These are phyloP conservation scores for Penstemon davidsonii DNA, from an alignment of 257 asterid genomes.

Conservation along the genomic window DNA sequence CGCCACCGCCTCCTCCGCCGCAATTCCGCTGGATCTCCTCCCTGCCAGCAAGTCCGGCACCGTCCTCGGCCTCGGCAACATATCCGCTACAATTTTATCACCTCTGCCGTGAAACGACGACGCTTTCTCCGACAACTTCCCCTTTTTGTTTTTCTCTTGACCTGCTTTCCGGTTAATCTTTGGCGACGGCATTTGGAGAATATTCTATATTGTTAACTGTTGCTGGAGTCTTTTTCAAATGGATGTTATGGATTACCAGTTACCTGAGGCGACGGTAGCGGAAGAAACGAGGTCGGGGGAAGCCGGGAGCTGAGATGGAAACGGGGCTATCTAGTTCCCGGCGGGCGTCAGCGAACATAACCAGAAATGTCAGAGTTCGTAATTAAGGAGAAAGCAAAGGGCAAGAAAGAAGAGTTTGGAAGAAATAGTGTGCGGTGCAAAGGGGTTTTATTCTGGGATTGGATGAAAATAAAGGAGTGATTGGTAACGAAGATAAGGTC, in stretches of 20 bases:
- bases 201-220: neutral
- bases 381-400: neutral
- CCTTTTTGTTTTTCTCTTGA: conserved; percentile 57
- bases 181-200: conserved; percentile 64
- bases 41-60: conserved; percentile 58
- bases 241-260: neutral
- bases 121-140: conserved; percentile 55
- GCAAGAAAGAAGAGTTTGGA: neutral
- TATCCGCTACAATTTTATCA: conserved; percentile 22
- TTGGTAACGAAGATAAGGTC: conserved; percentile 9
- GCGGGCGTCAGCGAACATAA: conserved; percentile 47
- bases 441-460: conserved; percentile 19
- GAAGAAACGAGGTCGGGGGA: conserved; percentile 46
- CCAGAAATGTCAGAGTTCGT: neutral
- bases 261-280: conserved; percentile 50
- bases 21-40: conserved; percentile 12
- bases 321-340: conserved; percentile 44
- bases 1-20: conserved; percentile 34
- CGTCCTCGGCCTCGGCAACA: conserved; percentile 66
- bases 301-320: conserved; percentile 39
- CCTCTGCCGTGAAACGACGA: conserved; percentile 53
- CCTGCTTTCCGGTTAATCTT: conserved; percentile 52
- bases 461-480: conserved; percentile 6
- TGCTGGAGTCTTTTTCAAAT: neutral
- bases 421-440: neutral